Evolutionary conservation across 2,329 filamentous ascomycete species (phyloP).

Genomic region (Cercospora beticola): DNA sequence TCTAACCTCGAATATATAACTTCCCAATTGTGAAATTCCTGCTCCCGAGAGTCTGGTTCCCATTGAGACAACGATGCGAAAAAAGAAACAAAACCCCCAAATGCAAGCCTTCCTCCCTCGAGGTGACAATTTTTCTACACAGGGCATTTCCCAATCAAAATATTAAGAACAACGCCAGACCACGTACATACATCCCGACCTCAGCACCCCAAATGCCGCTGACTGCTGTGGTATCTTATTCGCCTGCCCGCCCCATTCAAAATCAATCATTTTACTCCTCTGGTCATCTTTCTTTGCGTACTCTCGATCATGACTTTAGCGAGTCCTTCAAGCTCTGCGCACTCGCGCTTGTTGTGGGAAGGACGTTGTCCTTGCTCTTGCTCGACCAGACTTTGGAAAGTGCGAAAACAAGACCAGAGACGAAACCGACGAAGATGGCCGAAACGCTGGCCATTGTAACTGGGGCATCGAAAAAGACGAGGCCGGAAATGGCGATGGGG

Average conservation of each 20-base stretch:
- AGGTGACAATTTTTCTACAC: background rate
- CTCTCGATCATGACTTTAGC: conserved; percentile 60
- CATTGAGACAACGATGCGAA: background rate
- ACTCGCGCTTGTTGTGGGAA: conserved; percentile 70
- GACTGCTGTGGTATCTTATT: background rate
- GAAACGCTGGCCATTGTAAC: conserved; percentile 89
- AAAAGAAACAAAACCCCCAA: background rate
- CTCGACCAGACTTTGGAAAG: conserved; percentile 82
- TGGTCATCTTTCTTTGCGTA: background rate
- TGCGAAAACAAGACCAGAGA: conserved; percentile 89
- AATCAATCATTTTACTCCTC: background rate
- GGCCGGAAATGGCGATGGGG: conserved; percentile 85
- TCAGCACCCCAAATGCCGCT: background rate
- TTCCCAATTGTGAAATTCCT: background rate
- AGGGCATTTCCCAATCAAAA: background rate
- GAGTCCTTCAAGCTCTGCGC: conserved; percentile 87
- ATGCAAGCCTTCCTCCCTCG: background rate
- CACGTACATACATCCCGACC: background rate
- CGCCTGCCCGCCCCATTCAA: background rate
- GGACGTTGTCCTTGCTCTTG: conserved; percentile 59
- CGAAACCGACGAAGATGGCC: conserved; percentile 85
- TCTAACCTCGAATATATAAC: background rate
- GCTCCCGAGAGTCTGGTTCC: background rate
- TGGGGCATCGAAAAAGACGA: conserved; percentile 93
- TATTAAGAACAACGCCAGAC: background rate